Evolutionary conservation across 179 eudicot species (phyloP), one percentile per base, ranked within the genome.

Genomic region (Silene coronaria): DNA sequence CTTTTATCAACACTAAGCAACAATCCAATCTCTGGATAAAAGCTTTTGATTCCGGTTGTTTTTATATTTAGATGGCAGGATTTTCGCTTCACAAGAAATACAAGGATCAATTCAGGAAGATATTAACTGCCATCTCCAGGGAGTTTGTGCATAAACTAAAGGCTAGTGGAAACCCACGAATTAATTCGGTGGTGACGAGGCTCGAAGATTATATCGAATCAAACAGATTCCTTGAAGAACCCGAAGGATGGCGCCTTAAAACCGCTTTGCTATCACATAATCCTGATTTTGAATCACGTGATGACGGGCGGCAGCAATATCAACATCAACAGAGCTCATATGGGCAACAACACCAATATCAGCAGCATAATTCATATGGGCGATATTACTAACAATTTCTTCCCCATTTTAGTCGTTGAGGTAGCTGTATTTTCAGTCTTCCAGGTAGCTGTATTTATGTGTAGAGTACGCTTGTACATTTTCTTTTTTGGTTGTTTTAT

Each of bases 31-130:
- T 6, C 58, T 53, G 21, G 21, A 53, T 14, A 53, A 53, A 53
- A 53, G 8, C 24, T 17, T 53, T 60, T 71, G 7, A 67, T 38
- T 55, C 30, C 28, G 59, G 32, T 48, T 42, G 4, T 66, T 26
- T 57, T 22, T 24, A 38, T 14, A 21, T 76, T 60, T 89, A 92
- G 99, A 86, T 88, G 91, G 96, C 99, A 76, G 97, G 99, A n/a
- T 92, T 70, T 75, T 91, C 84, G 28, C 85, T 95, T 19, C 80
- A 87, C 74, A 77, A 83, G 72, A 92, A 82, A 81, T 95, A 89
- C 86, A 86, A 78, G 75, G 77, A 78, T 36, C 99, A 95, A 77
- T 95, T 92, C 76, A 74, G 38, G 83, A 95, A 95, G 88, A 45
- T 95, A 48, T 63, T 92, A 58, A 79, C 78, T 4, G 72, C 86